Conservation (phyloP, 768 basidiomycete species). For the Asterophora lycoperdoides region DNA sequence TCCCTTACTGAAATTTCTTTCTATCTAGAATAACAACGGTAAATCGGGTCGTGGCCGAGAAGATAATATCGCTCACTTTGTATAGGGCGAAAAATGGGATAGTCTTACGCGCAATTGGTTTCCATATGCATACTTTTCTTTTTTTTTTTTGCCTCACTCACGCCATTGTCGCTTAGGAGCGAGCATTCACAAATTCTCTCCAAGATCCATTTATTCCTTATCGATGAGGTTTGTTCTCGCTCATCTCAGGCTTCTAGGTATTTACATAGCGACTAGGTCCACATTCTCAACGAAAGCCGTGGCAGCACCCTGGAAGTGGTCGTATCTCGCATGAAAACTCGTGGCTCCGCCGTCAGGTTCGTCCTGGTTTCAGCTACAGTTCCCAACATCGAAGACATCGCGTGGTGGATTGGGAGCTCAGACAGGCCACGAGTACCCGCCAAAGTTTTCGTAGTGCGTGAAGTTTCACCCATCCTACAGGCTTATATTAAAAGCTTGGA, state of each 20-base stretch:
- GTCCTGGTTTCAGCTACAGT: conserved; percentile 90
- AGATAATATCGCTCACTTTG: not conserved
- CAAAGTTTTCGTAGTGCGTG: conserved; percentile 59
- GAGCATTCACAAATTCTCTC: conserved; percentile 65
- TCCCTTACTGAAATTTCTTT: conserved; percentile 5
- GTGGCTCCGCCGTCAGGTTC: conserved; percentile 70
- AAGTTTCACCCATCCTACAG: not conserved
- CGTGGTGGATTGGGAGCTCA: conserved; percentile 72
- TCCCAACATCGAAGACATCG: conserved; percentile 89
- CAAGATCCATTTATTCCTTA: conserved; percentile 74
- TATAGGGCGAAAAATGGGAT: conserved; percentile 94
- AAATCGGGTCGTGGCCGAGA: conserved; percentile 5
- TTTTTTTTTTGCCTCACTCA: not conserved
- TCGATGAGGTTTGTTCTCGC: conserved; percentile 69
- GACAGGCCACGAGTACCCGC: conserved; percentile 41
- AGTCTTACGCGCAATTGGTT: conserved; percentile 87
- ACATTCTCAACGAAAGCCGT: conserved; percentile 85
- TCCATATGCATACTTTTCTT: not conserved
- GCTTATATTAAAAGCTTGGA: not conserved
- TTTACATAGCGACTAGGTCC: conserved; percentile 52
- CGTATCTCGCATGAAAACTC: conserved; percentile 86
- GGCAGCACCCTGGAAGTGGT: conserved; percentile 94
- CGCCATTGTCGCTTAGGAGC: conserved; percentile 35
- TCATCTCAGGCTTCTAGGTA: not conserved
- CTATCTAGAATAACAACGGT: conserved; percentile 71